phyloP scores from a whole-genome alignment of 148 eudicot species.

The Rhododendron ovatum region DNA sequence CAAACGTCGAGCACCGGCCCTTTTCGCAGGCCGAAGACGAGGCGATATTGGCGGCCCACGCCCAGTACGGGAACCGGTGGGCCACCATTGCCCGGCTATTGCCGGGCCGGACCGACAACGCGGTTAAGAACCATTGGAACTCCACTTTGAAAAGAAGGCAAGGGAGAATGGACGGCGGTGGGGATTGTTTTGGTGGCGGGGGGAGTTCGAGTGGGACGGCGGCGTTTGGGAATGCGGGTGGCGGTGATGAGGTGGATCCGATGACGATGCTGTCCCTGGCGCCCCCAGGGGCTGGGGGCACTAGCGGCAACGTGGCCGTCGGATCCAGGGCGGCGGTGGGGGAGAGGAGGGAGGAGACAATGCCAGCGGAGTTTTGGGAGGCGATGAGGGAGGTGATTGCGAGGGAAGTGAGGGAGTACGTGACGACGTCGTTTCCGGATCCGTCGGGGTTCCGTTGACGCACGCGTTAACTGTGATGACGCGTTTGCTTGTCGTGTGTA shows the following conservation, averaged over 20 bases:
- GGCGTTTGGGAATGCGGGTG: not conserved
- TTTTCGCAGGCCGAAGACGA: slow-evolving; percentile 45
- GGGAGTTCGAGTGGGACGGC: slow-evolving; percentile 1
- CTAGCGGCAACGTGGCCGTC: not conserved
- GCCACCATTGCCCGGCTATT: slow-evolving; percentile 55
- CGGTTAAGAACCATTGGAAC: slow-evolving; percentile 68
- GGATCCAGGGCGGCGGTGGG: not conserved
- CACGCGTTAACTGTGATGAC: not conserved
- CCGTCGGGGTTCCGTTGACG: slow-evolving; percentile 26
- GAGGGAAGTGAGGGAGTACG: slow-evolving; percentile 62
- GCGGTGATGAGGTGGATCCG: slow-evolving; percentile 31
- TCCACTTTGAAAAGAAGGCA: slow-evolving; percentile 40
- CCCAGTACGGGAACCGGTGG: slow-evolving; percentile 52
- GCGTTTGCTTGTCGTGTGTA: not conserved
- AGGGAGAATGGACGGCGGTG: not conserved
- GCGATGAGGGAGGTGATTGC: slow-evolving; percentile 58
- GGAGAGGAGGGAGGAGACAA: slow-evolving; percentile 18
- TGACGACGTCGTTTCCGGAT: slow-evolving; percentile 44
- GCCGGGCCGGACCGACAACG: slow-evolving; percentile 56
- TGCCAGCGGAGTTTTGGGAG: slow-evolving; percentile 48
- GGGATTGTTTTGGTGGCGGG: not conserved
- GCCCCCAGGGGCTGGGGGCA: slow-evolving; percentile 21
- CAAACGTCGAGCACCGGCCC: slow-evolving; percentile 44
- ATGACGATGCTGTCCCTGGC: slow-evolving; percentile 35
- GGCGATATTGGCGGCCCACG: slow-evolving; percentile 39